Evolutionary conservation across 2,329 filamentous ascomycete species (phyloP).

Genomic region (Aschersonia sp.): DNA sequence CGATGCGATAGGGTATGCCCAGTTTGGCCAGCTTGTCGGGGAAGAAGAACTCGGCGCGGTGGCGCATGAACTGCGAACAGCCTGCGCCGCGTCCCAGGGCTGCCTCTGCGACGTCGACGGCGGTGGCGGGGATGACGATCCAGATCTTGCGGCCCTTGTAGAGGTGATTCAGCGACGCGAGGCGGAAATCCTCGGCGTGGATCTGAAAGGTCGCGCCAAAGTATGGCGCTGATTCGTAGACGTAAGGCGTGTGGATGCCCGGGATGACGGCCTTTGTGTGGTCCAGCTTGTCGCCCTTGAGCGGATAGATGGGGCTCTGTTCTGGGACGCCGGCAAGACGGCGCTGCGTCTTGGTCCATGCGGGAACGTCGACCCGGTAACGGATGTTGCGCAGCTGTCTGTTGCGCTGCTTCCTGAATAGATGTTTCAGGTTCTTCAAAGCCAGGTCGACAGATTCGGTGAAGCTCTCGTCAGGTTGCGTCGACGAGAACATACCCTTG

Average conservation of each 20-base stretch:
- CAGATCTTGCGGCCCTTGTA: constrained; percentile 26
- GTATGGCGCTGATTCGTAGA: constrained; percentile 22
- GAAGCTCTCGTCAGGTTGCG: constrained; percentile 10
- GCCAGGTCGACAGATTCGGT: constrained; percentile 12
- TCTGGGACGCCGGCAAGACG: constrained; percentile 20
- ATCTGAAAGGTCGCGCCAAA: constrained; percentile 25
- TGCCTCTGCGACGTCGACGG: constrained; percentile 18
- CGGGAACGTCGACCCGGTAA: constrained; percentile 23
- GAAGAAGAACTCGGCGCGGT: constrained; percentile 25
- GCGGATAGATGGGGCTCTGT: constrained; percentile 20
- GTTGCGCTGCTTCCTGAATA: constrained; percentile 20
- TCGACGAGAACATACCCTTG: constrained; percentile 15
- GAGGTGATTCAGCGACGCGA: constrained; percentile 23
- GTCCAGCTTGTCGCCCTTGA: constrained; percentile 22
- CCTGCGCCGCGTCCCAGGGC: constrained; percentile 16
- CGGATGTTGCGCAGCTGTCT: constrained; percentile 21
- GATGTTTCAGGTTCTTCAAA: constrained; percentile 17
- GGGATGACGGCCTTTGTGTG: constrained; percentile 22
- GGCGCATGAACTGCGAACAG: constrained; percentile 26
- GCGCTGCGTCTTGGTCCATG: constrained; percentile 21
- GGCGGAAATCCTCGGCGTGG: constrained; percentile 24
- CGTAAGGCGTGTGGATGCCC: constrained; percentile 24
- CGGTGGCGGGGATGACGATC: constrained; percentile 22
- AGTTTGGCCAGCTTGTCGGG: constrained; percentile 23
- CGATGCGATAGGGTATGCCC: constrained; percentile 20